Base-by-base conservation (phyloP, 352 stramenopile species). In the Globisporangium cystogenes region DNA sequence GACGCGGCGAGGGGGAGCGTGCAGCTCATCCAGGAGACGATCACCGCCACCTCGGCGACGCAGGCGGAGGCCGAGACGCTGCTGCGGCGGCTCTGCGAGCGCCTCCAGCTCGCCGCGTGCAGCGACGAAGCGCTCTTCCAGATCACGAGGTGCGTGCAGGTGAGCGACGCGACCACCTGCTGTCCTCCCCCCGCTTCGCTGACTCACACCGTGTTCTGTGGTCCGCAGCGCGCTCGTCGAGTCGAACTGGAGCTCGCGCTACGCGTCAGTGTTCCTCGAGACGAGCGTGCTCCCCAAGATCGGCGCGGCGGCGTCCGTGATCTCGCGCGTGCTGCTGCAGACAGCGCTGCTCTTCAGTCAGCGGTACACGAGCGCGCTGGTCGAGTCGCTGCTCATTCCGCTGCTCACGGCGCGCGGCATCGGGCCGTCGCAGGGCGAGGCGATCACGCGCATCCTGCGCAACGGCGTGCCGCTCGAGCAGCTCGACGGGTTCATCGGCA, bases 251-350 rank as follows among this genome's bases (percentile, higher is more conserved):
- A 88, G 81, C 41, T 86, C 77, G 18, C 74, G 71, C 12, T 87
- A 88, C 55, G 77, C 81, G 3, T 61, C 64, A 0, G 62, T 86
- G 21, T 91, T 83, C 37, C 56, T 91, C 11, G 60, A 75, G 41
- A 69, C 74, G 6, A 80, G 62, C 33, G 53, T 91, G 10, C 52
- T 84, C 26, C 77, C 81, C 1, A 85, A 81, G 45, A 78, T 91
- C 29, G 60, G 68, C 4, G 52, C 48, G 12, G 77, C 77, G 39
- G 53, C 76, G 1, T 87, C 76, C 0, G 77, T 89, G 10, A 91
- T 91, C 55, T 88, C 81, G n/a, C 77, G 81, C 7, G 60, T 88
- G 33, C 57, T 91, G 15, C 59, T 91, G 15, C 81, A 86, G 55
- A 78, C 77, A 1, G 65, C 63, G 24, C 55, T 89, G 15, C 51